Conservation (phyloP, 352 stramenopile species). For the Aphanomyces invadans region DNA sequence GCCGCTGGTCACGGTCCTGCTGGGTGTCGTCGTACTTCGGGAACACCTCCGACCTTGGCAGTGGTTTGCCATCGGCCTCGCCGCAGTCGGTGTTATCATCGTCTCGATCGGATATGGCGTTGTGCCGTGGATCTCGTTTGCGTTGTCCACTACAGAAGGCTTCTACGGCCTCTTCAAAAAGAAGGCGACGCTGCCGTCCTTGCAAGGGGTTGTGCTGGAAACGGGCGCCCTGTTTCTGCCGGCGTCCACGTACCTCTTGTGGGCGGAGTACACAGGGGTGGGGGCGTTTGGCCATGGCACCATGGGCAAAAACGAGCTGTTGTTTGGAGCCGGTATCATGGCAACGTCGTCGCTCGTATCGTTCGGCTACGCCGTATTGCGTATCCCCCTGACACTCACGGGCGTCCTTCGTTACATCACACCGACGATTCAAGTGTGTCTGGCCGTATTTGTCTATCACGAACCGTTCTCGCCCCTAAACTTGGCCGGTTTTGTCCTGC, state of each 20-base stretch:
- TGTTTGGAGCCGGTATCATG: constrained; percentile 15
- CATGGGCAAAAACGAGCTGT: neutral
- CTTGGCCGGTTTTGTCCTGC: constrained; percentile 12
- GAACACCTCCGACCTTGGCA: constrained; percentile 7
- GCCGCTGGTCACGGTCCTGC: neutral
- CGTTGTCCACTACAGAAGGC: neutral
- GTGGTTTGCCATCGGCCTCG: constrained; percentile 1
- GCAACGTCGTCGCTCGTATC: constrained; percentile 11
- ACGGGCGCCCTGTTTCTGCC: constrained; percentile 10
- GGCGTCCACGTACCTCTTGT: neutral
- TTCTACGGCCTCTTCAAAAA: constrained; percentile 19
- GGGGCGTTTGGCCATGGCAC: constrained; percentile 17
- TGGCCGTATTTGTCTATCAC: constrained; percentile 22
- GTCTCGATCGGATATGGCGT: constrained; percentile 13
- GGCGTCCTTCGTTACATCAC: constrained; percentile 20
- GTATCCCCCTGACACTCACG: constrained; percentile 14
- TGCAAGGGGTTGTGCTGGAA: constrained; percentile 3
- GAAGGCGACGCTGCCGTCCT: neutral
- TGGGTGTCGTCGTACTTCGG: constrained; percentile 1
- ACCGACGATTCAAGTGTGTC: constrained; percentile 12
- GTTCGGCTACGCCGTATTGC: constrained; percentile 14
- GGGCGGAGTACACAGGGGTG: neutral
- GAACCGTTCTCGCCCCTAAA: constrained; percentile 21
- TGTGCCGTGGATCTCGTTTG: constrained; percentile 13
- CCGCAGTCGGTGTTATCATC: constrained; percentile 2